Base-by-base conservation (phyloP, 805 yeast genomes). In the Starmerella powellii region DNA sequence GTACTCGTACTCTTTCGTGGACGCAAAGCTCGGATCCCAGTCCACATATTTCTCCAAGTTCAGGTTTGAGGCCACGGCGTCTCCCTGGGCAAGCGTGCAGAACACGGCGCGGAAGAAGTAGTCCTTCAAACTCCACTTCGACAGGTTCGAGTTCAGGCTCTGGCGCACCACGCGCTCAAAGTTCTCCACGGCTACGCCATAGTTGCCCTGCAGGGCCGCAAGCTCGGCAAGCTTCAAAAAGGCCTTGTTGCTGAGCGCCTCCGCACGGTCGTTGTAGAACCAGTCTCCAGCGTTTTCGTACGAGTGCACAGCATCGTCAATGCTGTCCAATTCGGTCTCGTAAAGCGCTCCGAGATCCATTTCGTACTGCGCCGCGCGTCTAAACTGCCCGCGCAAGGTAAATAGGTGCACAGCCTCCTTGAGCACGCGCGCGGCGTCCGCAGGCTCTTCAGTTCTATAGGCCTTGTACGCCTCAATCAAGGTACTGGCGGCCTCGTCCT, bases 251-350 rank as follows among this genome's bases (percentile, higher is more conserved):
- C 94, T 75, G 43, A 88, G 59, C 8, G 96, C 94, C 49, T 80
- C 80, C 0, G 97, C 96, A 45, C 85, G 87, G 63, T 91, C 99
- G 48, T 88, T 84, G 42, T 76, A 73, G 58, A 80, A 87, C 87
- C 95, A 91, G 56, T 91, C 97, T 31, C 95, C 95, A 10, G 98
- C 95, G 54, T 80, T 82, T 57, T 86, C 94, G 58, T 80, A 88
- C 23, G 86, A 74, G 41, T 69, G 69, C 40, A 80, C 71, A 5
- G 98, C 96, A 51, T 73, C 73, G 19, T 68, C 65, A 26, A 66
- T 61, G 55, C 87, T 88, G 38, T 71, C 71, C 17, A 84, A 64
- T 37, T 80, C 82, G 35, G 72, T 72, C 62, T 88, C 97, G 57
- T 82, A 84, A 35, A 88, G 62, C 51, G 77, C 86, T 10, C 87